A percentile compares a stretch with the other conserved stretches of the same genome.
Evolutionary conservation across 2,329 filamentous ascomycete species (phyloP).

Genomic region (Blastomyces parvus): DNA sequence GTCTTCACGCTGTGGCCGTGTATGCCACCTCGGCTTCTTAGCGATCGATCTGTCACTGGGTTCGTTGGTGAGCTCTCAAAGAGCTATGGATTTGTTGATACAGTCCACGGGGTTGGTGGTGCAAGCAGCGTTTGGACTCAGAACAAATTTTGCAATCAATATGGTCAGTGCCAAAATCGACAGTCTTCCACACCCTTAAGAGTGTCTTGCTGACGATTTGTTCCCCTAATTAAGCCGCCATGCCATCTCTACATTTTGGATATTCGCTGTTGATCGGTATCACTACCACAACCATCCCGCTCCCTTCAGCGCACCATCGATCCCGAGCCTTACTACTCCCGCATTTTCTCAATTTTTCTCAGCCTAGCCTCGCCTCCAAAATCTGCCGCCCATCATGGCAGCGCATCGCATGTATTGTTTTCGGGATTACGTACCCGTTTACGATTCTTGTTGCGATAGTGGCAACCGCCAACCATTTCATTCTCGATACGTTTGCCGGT

Average conservation of each 20-base stretch:
- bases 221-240: conserved; percentile 46
- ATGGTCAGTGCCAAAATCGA: conserved; percentile 41
- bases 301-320: conserved; percentile 45
- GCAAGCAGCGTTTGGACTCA: conserved; percentile 62
- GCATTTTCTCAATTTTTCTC: conserved; percentile 24
- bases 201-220: not conserved
- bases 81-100: conserved; percentile 51
- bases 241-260: conserved; percentile 67
- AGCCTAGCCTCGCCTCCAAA: conserved; percentile 20
- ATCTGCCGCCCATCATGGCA: conserved; percentile 41
- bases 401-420: conserved; percentile 40
- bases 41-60: conserved; percentile 46
- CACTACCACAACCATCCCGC: conserved; percentile 57
- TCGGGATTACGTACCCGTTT: conserved; percentile 55
- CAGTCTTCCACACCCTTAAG: not conserved
- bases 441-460: conserved; percentile 59
- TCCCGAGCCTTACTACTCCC: conserved; percentile 28
- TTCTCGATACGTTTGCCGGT: conserved; percentile 61
- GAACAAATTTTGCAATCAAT: conserved; percentile 67
- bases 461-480: conserved; percentile 62
- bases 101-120: conserved; percentile 48
- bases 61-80: conserved; percentile 49
- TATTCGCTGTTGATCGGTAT: conserved; percentile 65
- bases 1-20: conserved; percentile 52
- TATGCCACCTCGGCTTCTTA: conserved; percentile 51